Evolutionary conservation across 768 basidiomycete genomes (phyloP).

Genomic region (Clathrus columnatus): DNA sequence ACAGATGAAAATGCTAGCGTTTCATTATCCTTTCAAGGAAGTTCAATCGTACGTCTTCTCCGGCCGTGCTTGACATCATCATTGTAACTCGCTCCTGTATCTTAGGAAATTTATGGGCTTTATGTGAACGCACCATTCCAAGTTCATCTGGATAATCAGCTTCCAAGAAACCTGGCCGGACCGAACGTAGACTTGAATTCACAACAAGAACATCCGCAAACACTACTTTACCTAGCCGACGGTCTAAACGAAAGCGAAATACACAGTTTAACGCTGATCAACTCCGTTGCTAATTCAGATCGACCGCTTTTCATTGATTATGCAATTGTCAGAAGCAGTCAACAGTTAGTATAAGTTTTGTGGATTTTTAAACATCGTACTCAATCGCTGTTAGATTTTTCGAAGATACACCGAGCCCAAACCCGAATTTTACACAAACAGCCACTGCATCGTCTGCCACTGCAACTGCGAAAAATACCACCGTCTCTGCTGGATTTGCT

Average conservation of each 20-base stretch:
- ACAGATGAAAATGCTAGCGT: background rate
- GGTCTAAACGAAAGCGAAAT: background rate
- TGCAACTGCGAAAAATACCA: no score
- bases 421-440: background rate
- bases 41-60: background rate
- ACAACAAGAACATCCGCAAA: background rate
- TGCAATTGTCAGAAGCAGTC: background rate
- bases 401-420: background rate
- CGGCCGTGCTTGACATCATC: background rate
- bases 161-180: background rate
- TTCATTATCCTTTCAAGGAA: background rate
- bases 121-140: background rate
- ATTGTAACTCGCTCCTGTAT: background rate
- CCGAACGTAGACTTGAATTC: background rate
- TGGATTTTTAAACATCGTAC: background rate
- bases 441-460: no score
- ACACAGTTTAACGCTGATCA: background rate
- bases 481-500: no score
- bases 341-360: background rate
- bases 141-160: background rate
- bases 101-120: background rate
- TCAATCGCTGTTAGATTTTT: background rate
- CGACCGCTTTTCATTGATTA: background rate
- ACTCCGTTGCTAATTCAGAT: background rate
- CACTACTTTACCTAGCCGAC: background rate